Conservation (phyloP, 1,284 basidiomycete species). For the Papiliotrema laurentii region DNA sequence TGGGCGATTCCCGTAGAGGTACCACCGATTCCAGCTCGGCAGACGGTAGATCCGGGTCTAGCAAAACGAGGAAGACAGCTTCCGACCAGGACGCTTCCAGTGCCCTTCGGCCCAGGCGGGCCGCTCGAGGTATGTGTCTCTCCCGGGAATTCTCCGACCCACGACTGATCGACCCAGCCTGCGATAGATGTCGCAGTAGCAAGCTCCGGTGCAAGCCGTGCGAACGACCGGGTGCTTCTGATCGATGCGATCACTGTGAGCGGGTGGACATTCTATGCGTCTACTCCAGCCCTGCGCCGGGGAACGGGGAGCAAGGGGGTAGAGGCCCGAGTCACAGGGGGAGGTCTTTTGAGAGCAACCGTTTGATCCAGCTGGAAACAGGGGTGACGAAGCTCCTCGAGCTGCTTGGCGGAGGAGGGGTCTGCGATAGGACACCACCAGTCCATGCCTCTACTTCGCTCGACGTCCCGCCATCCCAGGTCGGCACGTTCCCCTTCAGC, state of each 20-base stretch:
- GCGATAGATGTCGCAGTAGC: slow-evolving; percentile 15
- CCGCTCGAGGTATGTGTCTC: slow-evolving; percentile 15
- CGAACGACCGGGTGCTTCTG: background rate
- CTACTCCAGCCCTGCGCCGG: slow-evolving; percentile 11
- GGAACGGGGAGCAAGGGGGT: no score
- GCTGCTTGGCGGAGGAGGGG: no score
- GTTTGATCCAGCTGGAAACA: no score
- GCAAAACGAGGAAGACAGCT: slow-evolving; percentile 8
- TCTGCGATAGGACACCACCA: no score
- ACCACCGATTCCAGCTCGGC: no score
- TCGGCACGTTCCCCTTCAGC: no score
- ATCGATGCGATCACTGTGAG: slow-evolving; percentile 14
- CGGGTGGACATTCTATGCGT: slow-evolving; percentile 10
- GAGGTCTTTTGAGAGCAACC: no score
- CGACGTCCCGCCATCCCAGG: no score
- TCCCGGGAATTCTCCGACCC: background rate
- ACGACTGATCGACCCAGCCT: slow-evolving; percentile 9
- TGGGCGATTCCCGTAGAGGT: no score
- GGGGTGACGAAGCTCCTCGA: no score
- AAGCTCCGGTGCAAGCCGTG: slow-evolving; percentile 16
- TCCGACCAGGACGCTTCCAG: slow-evolving; percentile 2
- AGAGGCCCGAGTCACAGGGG: no score
- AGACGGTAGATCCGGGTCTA: background rate
- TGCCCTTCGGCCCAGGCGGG: slow-evolving; percentile 4
- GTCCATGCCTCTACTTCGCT: no score